These are phyloP conservation scores for Cyberlindnera samutprakarnensis DNA, from an alignment of 805 yeast genomes.

Conservation along the genomic window DNA sequence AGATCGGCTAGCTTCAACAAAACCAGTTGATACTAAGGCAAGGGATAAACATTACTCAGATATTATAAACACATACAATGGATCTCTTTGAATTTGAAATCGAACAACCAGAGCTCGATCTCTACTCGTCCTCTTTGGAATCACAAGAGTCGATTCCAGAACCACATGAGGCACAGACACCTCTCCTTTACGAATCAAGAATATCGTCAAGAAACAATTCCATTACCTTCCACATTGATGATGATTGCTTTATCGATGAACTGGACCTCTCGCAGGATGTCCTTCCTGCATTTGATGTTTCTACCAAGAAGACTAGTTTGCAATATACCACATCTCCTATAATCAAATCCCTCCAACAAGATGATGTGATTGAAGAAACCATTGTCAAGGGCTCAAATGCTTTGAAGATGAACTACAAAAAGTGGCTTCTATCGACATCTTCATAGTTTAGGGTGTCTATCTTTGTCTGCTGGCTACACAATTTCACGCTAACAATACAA, in stretches of 20 bases:
- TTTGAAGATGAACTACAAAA: slow-evolving; percentile 21
- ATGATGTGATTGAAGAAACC: slow-evolving; percentile 12
- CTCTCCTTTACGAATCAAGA: slow-evolving; percentile 20
- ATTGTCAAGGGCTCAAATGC: slow-evolving; percentile 18
- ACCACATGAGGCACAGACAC: slow-evolving; percentile 16
- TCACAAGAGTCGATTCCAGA: slow-evolving; percentile 16
- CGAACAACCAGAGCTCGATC: slow-evolving; percentile 5
- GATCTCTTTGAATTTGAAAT: slow-evolving; percentile 12
- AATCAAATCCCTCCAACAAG: slow-evolving; percentile 1
- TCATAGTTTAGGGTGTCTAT: neutral
- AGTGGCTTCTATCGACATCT: slow-evolving; percentile 13
- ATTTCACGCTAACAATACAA: neutral
- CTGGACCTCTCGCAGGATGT: slow-evolving; percentile 10
- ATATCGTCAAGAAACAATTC: slow-evolving; percentile 15
- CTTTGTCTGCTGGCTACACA: neutral
- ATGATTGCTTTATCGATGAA: slow-evolving; percentile 19
- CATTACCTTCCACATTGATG: slow-evolving; percentile 7
- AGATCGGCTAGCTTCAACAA: too few species aligned
- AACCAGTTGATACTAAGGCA: too few species aligned
- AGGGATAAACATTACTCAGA: too few species aligned
- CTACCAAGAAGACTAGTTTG: neutral
- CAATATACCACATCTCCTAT: slow-evolving; percentile 3
- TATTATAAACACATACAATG: too few species aligned
- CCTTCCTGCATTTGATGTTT: neutral
- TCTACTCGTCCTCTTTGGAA: slow-evolving; percentile 15